These are phyloP conservation scores for Viridothelium virens DNA, from an alignment of 495 filamentous ascomycete genomes.

Conservation along the genomic window DNA sequence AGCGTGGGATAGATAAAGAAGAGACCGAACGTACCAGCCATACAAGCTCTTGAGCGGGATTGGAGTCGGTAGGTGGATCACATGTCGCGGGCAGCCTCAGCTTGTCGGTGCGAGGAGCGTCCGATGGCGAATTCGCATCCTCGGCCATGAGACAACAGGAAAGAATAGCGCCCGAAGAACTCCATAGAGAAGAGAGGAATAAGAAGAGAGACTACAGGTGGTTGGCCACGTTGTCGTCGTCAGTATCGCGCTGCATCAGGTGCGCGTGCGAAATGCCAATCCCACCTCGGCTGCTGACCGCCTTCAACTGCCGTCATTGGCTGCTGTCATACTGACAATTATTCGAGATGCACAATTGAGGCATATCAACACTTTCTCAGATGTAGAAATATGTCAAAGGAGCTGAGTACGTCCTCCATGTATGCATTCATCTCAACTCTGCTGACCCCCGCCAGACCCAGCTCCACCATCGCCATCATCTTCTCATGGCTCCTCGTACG, in stretches of 20 bases:
- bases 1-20: neutral
- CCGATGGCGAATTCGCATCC: conserved; percentile 2
- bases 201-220: neutral
- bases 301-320: conserved; percentile 13
- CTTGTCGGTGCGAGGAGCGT: conserved; percentile 9
- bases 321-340: neutral
- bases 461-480: neutral
- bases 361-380: neutral
- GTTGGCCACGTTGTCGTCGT: neutral
- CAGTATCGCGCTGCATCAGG: neutral
- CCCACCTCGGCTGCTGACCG: conserved; percentile 2
- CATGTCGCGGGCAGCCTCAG: conserved; percentile 31
- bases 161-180: neutral
- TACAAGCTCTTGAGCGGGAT: conserved; percentile 29
- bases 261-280: neutral
- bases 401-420: neutral
- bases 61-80: conserved; percentile 30
- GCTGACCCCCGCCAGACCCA: neutral
- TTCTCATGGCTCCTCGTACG: conserved; percentile 13
- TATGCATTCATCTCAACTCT: neutral
- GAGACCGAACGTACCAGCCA: conserved; percentile 26
- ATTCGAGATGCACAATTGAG: neutral
- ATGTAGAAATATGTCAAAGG: neutral
- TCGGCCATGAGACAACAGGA: conserved; percentile 4
- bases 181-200: conserved; percentile 1